phyloP scores from a whole-genome alignment of 257 asterid genomes.

The Plantago elongata region DNA sequence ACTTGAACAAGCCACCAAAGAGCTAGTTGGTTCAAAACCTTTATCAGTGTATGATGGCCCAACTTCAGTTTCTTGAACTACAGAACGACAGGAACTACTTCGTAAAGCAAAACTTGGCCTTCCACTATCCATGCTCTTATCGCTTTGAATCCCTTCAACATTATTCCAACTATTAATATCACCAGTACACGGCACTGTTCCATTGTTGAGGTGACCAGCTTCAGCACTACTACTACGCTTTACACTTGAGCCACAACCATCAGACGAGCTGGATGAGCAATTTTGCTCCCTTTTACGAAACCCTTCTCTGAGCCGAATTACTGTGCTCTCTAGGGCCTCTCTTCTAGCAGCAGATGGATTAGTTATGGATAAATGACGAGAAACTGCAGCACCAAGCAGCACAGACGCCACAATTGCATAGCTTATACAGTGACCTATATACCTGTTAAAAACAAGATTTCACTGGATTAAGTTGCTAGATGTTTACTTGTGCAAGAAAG shows the following conservation, averaged over 20 bases:
- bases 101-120: constrained; percentile 78
- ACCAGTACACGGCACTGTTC: constrained; percentile 60
- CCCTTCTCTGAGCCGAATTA: constrained; percentile 92
- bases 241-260: constrained; percentile 96
- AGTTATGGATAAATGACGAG: constrained; percentile 82
- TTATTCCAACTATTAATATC: constrained; percentile 77
- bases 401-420: constrained; percentile 96
- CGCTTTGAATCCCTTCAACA: constrained; percentile 81
- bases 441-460: constrained; percentile 47
- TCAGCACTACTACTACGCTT: constrained; percentile 99
- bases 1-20: constrained; percentile 82
- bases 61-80: constrained; percentile 85
- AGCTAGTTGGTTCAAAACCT: constrained; percentile 55
- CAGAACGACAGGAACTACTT: constrained; percentile 89
- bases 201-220: constrained; percentile 78
- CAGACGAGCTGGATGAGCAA: constrained; percentile 93
- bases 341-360: constrained; percentile 93
- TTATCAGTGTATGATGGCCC: constrained; percentile 75
- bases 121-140: constrained; percentile 91
- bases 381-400: constrained; percentile 94
- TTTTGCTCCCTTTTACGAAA: constrained; percentile 84
- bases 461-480: constrained; percentile 7
- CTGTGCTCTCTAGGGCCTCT: constrained; percentile 95
- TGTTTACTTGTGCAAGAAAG: not conserved
- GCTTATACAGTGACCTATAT: constrained; percentile 92